Evolutionary conservation across 345 rosid species (phyloP).

Genomic region (Camelina neglecta): DNA sequence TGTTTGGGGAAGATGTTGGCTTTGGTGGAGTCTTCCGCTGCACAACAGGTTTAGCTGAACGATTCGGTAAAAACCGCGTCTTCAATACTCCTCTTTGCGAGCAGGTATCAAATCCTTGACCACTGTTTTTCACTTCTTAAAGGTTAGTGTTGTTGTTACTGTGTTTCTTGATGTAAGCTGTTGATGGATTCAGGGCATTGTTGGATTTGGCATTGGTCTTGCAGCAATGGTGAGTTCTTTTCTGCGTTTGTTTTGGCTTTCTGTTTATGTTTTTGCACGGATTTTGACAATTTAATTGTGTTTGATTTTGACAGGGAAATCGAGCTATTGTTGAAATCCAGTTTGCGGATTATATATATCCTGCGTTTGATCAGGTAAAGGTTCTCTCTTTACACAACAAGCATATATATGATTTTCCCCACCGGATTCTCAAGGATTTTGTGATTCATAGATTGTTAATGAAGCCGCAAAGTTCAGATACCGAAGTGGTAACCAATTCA

Average conservation of each 20-base stretch:
- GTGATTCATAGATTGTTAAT: slow-evolving; percentile 72
- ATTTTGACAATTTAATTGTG: slow-evolving; percentile 5
- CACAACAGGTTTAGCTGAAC: slow-evolving; percentile 79
- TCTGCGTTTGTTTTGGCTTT: not conserved
- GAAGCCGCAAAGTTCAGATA: slow-evolving; percentile 98
- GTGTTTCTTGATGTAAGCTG: slow-evolving; percentile 19
- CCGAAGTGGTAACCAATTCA: slow-evolving; percentile 89
- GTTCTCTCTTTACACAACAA: not conserved
- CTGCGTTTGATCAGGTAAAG: slow-evolving; percentile 94
- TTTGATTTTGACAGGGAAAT: slow-evolving; percentile 59
- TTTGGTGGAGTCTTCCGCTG: slow-evolving; percentile 97
- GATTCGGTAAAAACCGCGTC: slow-evolving; percentile 77
- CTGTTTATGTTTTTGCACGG: slow-evolving; percentile 4
- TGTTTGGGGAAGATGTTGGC: slow-evolving; percentile 93
- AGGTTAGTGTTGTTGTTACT: not conserved
- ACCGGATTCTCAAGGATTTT: slow-evolving; percentile 14
- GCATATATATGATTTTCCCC: not conserved
- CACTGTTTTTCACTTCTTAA: slow-evolving; percentile 11
- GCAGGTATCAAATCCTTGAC: slow-evolving; percentile 56
- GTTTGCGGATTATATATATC: slow-evolving; percentile 90
- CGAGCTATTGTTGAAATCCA: slow-evolving; percentile 89
- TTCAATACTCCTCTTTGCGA: slow-evolving; percentile 96
- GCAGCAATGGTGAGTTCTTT: slow-evolving; percentile 80
- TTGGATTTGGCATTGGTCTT: slow-evolving; percentile 92
- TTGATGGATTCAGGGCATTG: slow-evolving; percentile 66